A percentile compares a stretch with the other conserved stretches of the same genome.
Evolutionary conservation across 768 basidiomycete genomes (phyloP).

Genomic region (Rickenella mellea): DNA sequence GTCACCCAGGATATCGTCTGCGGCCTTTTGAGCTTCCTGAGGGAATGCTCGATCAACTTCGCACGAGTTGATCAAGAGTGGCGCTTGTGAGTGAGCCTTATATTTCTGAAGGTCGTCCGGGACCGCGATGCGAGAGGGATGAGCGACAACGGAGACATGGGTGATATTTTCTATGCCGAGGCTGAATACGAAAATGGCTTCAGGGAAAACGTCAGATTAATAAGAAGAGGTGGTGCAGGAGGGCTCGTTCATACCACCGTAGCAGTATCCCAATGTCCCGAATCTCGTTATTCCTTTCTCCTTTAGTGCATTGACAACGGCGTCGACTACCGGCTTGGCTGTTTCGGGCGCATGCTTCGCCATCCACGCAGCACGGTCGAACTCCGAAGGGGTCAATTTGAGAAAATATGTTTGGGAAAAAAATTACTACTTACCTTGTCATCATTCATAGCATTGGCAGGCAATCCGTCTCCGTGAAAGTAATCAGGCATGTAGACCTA

Average conservation of each 20-base stretch:
- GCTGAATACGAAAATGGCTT: conserved; percentile 44
- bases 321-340: conserved; percentile 43
- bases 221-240: background rate
- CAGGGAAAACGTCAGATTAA: background rate
- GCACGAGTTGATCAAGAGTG: conserved; percentile 64
- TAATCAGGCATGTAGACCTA: conserved; percentile 23
- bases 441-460: conserved; percentile 12
- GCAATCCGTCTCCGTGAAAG: conserved; percentile 25
- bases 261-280: conserved; percentile 62
- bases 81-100: conserved; percentile 30
- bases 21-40: conserved; percentile 27
- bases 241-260: conserved; percentile 35
- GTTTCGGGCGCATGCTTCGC: conserved; percentile 25
- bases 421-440: conserved; percentile 7
- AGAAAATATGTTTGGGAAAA: background rate
- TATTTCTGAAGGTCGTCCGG: conserved; percentile 60
- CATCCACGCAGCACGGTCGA: conserved; percentile 36
- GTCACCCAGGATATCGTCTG: conserved; percentile 42
- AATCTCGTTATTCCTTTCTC: conserved; percentile 47
- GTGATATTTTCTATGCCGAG: conserved; percentile 46
- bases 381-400: conserved; percentile 11
- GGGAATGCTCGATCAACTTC: conserved; percentile 44
- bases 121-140: conserved; percentile 51
- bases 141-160: conserved; percentile 38
- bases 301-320: conserved; percentile 47